Base-by-base conservation (phyloP, 352 stramenopile genomes). In the Lagenidium sp. region DNA sequence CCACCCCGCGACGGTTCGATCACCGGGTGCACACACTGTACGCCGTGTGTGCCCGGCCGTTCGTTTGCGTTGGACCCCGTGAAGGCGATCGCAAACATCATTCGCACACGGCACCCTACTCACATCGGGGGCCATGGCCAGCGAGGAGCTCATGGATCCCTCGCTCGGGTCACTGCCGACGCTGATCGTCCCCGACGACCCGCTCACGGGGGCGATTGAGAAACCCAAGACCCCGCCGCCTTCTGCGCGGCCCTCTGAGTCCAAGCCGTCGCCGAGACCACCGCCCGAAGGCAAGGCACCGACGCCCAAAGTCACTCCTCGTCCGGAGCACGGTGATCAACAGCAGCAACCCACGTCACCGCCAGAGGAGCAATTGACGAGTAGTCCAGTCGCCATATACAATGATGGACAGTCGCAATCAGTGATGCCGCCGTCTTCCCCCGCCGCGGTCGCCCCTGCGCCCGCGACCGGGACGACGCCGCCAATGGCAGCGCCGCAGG, bases 181-280 rank as follows among this genome's bases (percentile, higher is more conserved):
- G 44, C 63, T 87, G 22, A 77, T 85, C 18, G 75, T 87, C 21
- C 75, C 75, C 2, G 71, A 85, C 37, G 75, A 87, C 34, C 75
- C 75, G 4, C 47, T 75, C 41, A 78, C 58, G 8, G 75, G 75
- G 11, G 65, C 48, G 15, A 87, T 87, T 30, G 71, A 85, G 57
- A 64, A 67, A n/a, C 71, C 68, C 31, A 64, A 68, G 60, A 82
- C 75, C 5, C 68, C 41, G n/a, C 50, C 44, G 22, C 42, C 15
- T 20, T 52, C n/a, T 2, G 53, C 24, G 12, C 46, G 25, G 50
- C 28, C 28, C 28, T 32, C 28, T 15, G 15, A 15, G 8, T 32
- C 28, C 15, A 8, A 15, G 28, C 8, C 8, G 8, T 13, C 8
- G 8, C n/a, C n/a, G n/a, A n/a, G n/a, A n/a, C n/a, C n/a, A n/a